Percentiles rank a stretch among this genome's conserved stretches.
Conservation (phyloP, 164 flowering plant species). For the grape (Vitis vinifera) region ASM3070453v1 NC_081808.1:2659001-2659500, state of each 20-base stretch:
- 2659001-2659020: no score
- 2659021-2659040: no score
- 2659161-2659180: no score
- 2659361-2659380: slow-evolving; percentile 32
- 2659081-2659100: no score
- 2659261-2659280: slow-evolving; percentile 21
- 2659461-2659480: no score
- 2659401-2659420: slow-evolving; percentile 29
- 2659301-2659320: slow-evolving; percentile 49
- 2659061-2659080: no score
- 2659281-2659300: slow-evolving; percentile 44
- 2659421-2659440: neutral
- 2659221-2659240: slow-evolving; percentile 16
- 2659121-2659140: no score
- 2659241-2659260: slow-evolving; percentile 52
- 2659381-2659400: slow-evolving; percentile 49
- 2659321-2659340: slow-evolving; percentile 42
- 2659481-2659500: no score
- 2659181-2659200: no score
- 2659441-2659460: neutral
- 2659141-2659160: no score
- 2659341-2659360: slow-evolving; percentile 38
- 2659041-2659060: no score
- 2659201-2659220: neutral
- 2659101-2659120: no score